Evolutionary conservation across 78 protist species (phyloP), one percentile per base, ranked within the genome.

Genomic region (Monocercomonoides exilis): DNA sequence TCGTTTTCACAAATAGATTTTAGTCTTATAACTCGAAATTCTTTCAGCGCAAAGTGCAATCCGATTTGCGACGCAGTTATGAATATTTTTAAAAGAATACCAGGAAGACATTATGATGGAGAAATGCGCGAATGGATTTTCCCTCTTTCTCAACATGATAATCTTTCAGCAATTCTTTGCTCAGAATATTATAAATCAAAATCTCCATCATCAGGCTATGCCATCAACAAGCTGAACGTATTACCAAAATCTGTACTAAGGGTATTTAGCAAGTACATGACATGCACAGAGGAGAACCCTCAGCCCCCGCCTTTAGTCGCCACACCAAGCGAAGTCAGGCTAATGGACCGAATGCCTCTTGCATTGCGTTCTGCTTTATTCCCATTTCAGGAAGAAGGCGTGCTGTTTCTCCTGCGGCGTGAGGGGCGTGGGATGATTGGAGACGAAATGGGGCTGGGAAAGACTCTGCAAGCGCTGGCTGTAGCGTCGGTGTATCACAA

Each of bases 381-480:
- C 80, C 45, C 46, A 5, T 85, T 85, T 77, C 87, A 85, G 64
- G 21, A 1, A 43, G 87, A 85, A 35, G 87, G 79, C 0, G 87
- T 85, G 81, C 1, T 3, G 1, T 85, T 85, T 45, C 81, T n/a
- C 33, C 2, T 85, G 0, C 2, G n/a, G 1, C 88, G 77, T 5
- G 35, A 44, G 0, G 88, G 88, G 1, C n/a, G 79, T 32, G 29
- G 2, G 34, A 0, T 86, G 63, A 4, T 86, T 3, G 89, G 84
- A 0, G 89, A 86, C n/a, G 89, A 86, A 36, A 86, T 86, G 89
- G 89, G 89, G 77, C 89, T 86, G 35, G 89, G 89, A 46, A 86
- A 86, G 63, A 70, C 89, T 21, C 11, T 88, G 43, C 84, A 35
- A 33, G 88, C 90, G 21, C 1, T 88, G 36, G 1, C 77, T 33